Evolutionary conservation across 2,329 filamentous ascomycete genomes (phyloP).

Genomic region (Cryphonectria radicalis): DNA sequence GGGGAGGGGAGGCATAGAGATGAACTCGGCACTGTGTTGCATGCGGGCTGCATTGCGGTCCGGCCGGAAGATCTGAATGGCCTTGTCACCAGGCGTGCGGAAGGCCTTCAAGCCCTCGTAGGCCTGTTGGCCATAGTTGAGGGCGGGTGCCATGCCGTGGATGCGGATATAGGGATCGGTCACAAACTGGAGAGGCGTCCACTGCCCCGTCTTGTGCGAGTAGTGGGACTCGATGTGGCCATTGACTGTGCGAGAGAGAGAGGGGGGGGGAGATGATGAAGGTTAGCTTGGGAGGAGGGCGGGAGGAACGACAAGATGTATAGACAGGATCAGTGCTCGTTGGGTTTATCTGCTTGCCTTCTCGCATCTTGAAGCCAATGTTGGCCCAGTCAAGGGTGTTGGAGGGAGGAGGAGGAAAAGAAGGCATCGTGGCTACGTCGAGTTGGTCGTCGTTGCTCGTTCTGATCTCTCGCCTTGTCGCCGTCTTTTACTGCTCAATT

Average conservation of each 20-base stretch:
- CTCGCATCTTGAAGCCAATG: constrained; percentile 88
- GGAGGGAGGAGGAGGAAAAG: constrained; percentile 77
- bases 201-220: constrained; percentile 73
- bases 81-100: constrained; percentile 69
- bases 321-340: background rate
- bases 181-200: constrained; percentile 80
- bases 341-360: constrained; percentile 61
- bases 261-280: background rate
- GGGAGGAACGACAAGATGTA: background rate
- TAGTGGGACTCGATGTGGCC: constrained; percentile 92
- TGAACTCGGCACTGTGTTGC: constrained; percentile 80
- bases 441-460: background rate
- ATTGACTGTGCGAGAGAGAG: constrained; percentile 65
- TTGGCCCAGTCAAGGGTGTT: constrained; percentile 91
- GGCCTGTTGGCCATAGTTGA: constrained; percentile 97
- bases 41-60: constrained; percentile 82
- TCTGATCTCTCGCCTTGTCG: background rate
- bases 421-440: constrained; percentile 45
- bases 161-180: constrained; percentile 82
- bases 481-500: background rate
- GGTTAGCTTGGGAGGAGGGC: background rate
- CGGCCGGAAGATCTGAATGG: constrained; percentile 86
- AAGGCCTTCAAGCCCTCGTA: constrained; percentile 99
- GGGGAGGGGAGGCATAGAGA: constrained; percentile 82
- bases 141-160: constrained; percentile 91